Conservation (phyloP, 2,329 filamentous ascomycete genomes). For the Pleoardoris graminearum region DNA sequence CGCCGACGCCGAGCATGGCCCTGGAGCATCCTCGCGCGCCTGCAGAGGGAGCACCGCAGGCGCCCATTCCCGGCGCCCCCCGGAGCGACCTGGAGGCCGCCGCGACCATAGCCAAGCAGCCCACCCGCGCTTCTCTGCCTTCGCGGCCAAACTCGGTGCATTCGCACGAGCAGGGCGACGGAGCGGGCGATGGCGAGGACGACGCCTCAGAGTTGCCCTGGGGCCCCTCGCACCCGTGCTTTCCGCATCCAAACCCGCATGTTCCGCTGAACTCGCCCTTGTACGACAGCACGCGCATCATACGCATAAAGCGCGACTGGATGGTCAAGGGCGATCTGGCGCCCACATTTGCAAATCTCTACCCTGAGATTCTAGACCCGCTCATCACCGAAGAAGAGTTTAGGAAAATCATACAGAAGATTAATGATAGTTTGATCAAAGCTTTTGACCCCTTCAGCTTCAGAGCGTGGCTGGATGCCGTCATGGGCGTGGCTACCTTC, state of each 20-base stretch:
- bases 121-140: slow-evolving; percentile 30
- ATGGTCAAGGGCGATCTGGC: slow-evolving; percentile 86
- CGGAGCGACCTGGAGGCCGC: slow-evolving; percentile 33
- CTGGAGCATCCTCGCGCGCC: slow-evolving; percentile 20
- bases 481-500: slow-evolving; percentile 80
- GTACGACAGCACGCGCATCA: slow-evolving; percentile 79
- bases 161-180: slow-evolving; percentile 58
- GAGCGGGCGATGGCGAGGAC: slow-evolving; percentile 35
- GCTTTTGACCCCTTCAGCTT: slow-evolving; percentile 78
- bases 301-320: slow-evolving; percentile 90
- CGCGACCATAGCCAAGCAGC: slow-evolving; percentile 4
- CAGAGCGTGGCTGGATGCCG: slow-evolving; percentile 77
- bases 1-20: slow-evolving; percentile 35
- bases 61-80: slow-evolving; percentile 17
- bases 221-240: slow-evolving; percentile 94
- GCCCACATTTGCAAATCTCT: slow-evolving; percentile 91
- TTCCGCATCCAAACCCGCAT: slow-evolving; percentile 89
- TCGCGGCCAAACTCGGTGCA: slow-evolving; percentile 36
- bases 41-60: slow-evolving; percentile 15
- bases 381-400: slow-evolving; percentile 86
- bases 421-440: slow-evolving; percentile 76
- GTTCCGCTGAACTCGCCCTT: slow-evolving; percentile 77
- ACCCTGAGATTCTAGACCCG: slow-evolving; percentile 92
- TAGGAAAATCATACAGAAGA: slow-evolving; percentile 74
- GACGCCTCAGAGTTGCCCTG: slow-evolving; percentile 69